Conservation (phyloP, 495 filamentous ascomycete species). For the Penicillium argentinense region DNA sequence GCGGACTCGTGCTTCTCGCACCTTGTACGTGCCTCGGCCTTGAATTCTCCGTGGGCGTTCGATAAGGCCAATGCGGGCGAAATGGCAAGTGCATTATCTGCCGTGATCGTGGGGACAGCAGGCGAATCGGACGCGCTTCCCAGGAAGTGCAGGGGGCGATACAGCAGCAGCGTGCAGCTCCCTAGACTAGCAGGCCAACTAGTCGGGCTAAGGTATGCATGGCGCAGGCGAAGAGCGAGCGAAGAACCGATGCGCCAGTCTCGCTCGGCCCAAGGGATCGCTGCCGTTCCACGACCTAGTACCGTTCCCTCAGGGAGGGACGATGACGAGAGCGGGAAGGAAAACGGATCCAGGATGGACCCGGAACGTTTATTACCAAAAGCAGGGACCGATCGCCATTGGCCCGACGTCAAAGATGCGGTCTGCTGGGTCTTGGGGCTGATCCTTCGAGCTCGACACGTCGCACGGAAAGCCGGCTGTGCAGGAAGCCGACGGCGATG, state of each 20-base stretch:
- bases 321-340: too few relatives aligned
- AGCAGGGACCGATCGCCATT: conserved; percentile 7
- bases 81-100: conserved; percentile 30
- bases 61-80: conserved; percentile 18
- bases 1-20: too few relatives aligned
- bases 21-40: too few relatives aligned
- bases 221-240: too few relatives aligned
- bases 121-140: conserved; percentile 6
- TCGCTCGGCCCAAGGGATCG: too few relatives aligned
- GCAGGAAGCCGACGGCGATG: not conserved
- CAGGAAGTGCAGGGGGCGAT: too few relatives aligned
- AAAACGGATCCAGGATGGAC: not conserved
- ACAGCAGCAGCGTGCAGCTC: not conserved
- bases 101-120: conserved; percentile 14
- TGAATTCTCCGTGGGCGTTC: too few relatives aligned
- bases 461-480: conserved; percentile 5
- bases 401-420: conserved; percentile 18
- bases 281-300: too few relatives aligned
- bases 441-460: conserved; percentile 15
- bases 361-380: not conserved
- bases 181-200: too few relatives aligned
- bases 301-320: too few relatives aligned
- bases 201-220: too few relatives aligned
- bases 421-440: conserved; percentile 10
- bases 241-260: too few relatives aligned